Base-by-base conservation (phyloP, 305 asterid genomes). In the Salvia sclarea region DNA sequence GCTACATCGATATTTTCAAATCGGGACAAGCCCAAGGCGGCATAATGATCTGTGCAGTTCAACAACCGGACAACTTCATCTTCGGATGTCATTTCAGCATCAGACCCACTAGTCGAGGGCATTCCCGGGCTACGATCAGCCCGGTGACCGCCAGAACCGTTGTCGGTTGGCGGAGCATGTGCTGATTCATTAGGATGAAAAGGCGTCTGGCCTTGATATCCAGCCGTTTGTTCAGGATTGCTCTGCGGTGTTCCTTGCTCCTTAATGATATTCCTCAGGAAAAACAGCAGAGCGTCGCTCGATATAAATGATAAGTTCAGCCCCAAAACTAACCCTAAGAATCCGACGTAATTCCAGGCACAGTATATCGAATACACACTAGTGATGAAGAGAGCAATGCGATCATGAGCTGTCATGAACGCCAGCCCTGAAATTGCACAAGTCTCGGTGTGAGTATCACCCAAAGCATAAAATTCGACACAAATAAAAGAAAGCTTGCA, bases 51-150 rank as follows among this genome's bases (percentile, higher is more conserved):
- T 28, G 78, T 61, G 61, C 91, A 87, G 73, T 83, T 91, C 81
- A 94, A 78, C 89, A 94, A 73, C 73, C 96, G 79, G 55, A 70
- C 68, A 69, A 94, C 90, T 81, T 91, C 98, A 64, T 88, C 92
- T 80, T 89, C 96, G 10, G 95, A 86, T 14, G 97, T 86, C 64
- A 74, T 59, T 79, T 86, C 97, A 69, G 85, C 73, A 75, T 91
- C 97, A 70, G 84, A 81, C 62, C 87, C 95, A 66, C 95, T 89
- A 21, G 98, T 89, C 50, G 99, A 89, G 69, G 99, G 88, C 66
- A 81, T 68, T 66, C 96, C 98, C 3, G 90, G 64, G 72, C 82
- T 74, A 61, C 83, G 83, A 71, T 93, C 88, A 56, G 75, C 69
- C 48, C 77, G 81, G 56, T 38, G 74, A 66, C 83, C 80, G 48